Percentiles rank a stretch among this genome's conserved stretches.
Conservation (phyloP, 345 rosid genomes). For the Turnera subulata region DNA sequence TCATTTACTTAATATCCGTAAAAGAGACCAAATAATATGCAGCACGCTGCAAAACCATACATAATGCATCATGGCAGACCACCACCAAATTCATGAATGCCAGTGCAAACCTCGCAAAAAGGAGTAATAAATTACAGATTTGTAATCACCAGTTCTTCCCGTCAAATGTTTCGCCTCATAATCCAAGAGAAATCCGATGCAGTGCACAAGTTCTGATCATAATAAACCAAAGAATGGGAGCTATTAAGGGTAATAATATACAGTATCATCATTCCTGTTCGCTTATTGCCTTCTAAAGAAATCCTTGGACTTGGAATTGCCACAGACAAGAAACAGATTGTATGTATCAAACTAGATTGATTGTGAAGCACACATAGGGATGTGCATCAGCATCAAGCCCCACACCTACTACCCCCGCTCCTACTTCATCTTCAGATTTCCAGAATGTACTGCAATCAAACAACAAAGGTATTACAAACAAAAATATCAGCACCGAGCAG, state of each 20-base stretch:
- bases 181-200: slow-evolving; percentile 4
- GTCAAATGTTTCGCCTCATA: slow-evolving; percentile 6
- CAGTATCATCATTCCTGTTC: slow-evolving; percentile 23
- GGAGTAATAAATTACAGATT: slow-evolving; percentile 8
- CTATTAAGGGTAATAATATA: slow-evolving; percentile 29
- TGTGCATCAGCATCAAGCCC: slow-evolving; percentile 75
- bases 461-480: neutral
- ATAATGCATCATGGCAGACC: neutral
- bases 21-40: no score
- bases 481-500: neutral
- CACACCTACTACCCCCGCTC: slow-evolving; percentile 64
- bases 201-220: slow-evolving; percentile 17
- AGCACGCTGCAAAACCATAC: neutral
- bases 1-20: no score
- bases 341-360: slow-evolving; percentile 61
- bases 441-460: slow-evolving; percentile 66
- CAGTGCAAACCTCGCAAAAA: neutral
- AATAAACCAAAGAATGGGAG: slow-evolving; percentile 37
- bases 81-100: neutral
- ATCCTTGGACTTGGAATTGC: slow-evolving; percentile 13
- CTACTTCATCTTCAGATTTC: slow-evolving; percentile 87
- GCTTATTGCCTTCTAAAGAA: slow-evolving; percentile 25
- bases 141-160: slow-evolving; percentile 12
- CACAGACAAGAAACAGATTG: neutral
- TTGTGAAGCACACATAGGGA: slow-evolving; percentile 92